These are phyloP conservation scores for Fusarium subglutinans DNA, from an alignment of 2,329 filamentous ascomycete species.

Conservation along the genomic window DNA sequence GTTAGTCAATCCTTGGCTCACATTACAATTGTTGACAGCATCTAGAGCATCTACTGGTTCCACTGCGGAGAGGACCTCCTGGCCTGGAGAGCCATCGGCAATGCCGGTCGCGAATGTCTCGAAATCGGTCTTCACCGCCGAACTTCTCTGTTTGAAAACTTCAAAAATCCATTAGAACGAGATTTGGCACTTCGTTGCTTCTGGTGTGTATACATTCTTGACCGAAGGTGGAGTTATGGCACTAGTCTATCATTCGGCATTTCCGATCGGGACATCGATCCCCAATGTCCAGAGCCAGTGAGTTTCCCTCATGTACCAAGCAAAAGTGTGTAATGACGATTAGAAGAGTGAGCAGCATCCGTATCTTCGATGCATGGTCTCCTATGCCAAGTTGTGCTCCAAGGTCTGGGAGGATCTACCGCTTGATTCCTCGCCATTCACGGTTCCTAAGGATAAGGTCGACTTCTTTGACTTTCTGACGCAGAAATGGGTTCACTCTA, in stretches of 20 bases:
- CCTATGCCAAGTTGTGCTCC: background rate
- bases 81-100: constrained; percentile 9
- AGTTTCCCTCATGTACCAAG: background rate
- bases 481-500: constrained; percentile 13
- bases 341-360: background rate
- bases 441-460: background rate
- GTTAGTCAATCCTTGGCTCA: background rate
- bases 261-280: constrained; percentile 4
- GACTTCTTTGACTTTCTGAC: constrained; percentile 9
- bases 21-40: too few relatives aligned
- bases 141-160: constrained; percentile 1
- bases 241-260: constrained; percentile 6
- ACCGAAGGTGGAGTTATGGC: constrained; percentile 4
- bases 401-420: constrained; percentile 11
- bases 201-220: constrained; percentile 7
- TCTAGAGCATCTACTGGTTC: constrained; percentile 15
- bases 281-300: background rate
- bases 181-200: constrained; percentile 4
- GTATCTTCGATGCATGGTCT: constrained; percentile 5
- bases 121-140: constrained; percentile 1
- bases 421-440: background rate
- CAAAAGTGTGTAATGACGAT: fast-evolving
- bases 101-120: background rate
- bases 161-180: background rate
- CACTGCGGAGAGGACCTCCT: constrained; percentile 4